Evolutionary conservation across 1,139 yeast genomes (phyloP), one percentile per base, ranked within the genome.

Genomic region (Candida tunisiensis): DNA sequence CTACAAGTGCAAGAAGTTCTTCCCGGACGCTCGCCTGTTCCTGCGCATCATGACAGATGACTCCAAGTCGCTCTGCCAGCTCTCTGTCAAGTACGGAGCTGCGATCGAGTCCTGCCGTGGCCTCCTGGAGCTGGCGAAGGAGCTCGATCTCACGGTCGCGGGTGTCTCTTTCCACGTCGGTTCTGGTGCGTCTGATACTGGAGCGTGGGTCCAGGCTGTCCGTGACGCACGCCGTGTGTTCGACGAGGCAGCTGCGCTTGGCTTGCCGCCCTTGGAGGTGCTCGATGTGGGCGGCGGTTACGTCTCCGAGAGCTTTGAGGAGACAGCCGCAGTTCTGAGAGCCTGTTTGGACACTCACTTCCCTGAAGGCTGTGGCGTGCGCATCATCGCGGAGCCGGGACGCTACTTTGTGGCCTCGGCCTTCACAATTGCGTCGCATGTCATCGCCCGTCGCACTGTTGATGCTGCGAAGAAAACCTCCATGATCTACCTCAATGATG

Each of bases 151-250:
- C 40, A 55, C 67, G 31, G 65, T 85, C 21, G 69, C 58, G 16
- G 98, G 98, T 25, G 88, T 83, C 22, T 85, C 94, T 6, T 88
- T 88, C 65, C 98, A 88, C 49, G 83, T 85, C 33, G 98, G 98
- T 1, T 78, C 93, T 3, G 96, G 96, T 25, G 91, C 94, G 15
- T 69, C 68, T 32, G 93, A 82, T 47, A 66, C 74, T 34, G 53
- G 57, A 26, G 66, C 91, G 7, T 66, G 80, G 40, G 61, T 60
- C 34, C 68, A 67, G 37, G 94, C 96, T 1, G 67, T 82, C 25
- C 51, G 56, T 33, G 93, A 83, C 44, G 69, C 94, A 3, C 66
- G 71, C 31, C 34, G 40, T 6, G 69, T 85, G n/a, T 85, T 85
- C 49, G 75, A 74, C 36, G 47, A 53, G 31, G 88, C 72, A 4